Evolutionary conservation across 495 filamentous ascomycete species (phyloP).

Genomic region (Aspergillus incahuasiensis): DNA sequence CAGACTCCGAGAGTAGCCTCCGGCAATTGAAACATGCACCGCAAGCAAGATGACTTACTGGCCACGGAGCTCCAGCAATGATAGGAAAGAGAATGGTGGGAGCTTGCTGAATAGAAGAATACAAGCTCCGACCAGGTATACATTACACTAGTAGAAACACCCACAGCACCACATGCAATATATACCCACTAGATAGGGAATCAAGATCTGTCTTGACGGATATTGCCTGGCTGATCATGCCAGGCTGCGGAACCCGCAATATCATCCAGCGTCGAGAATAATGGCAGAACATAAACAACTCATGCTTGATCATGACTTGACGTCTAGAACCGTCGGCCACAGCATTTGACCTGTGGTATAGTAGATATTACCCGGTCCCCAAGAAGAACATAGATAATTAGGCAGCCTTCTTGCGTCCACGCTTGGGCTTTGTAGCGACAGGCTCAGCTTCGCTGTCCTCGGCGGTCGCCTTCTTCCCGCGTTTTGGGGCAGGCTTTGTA

Average conservation of each 20-base stretch:
- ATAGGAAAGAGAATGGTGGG: background rate
- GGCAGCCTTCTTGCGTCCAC: conserved; percentile 26
- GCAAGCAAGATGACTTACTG: background rate
- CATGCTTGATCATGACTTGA: too few relatives aligned
- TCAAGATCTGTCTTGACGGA: too few relatives aligned
- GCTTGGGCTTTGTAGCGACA: conserved; percentile 21
- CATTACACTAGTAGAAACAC: background rate
- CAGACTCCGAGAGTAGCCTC: too few relatives aligned
- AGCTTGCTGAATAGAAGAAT: background rate
- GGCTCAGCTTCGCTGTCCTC: background rate
- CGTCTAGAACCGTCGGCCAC: too few relatives aligned
- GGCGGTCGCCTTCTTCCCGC: background rate
- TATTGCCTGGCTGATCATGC: too few relatives aligned
- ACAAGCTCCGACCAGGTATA: background rate
- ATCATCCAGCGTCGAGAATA: too few relatives aligned
- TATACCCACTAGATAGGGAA: too few relatives aligned
- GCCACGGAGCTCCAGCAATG: background rate
- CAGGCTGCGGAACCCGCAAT: too few relatives aligned
- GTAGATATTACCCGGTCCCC: too few relatives aligned
- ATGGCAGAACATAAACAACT: too few relatives aligned
- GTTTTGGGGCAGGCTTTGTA: conserved; percentile 1
- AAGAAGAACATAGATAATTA: background rate
- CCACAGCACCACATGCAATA: background rate
- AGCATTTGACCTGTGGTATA: too few relatives aligned
- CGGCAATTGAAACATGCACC: background rate